Percentiles rank a stretch among this genome's conserved stretches.
phyloP scores from a whole-genome alignment of 2,329 filamentous ascomycete genomes.

The Didymella lethalis region DNA sequence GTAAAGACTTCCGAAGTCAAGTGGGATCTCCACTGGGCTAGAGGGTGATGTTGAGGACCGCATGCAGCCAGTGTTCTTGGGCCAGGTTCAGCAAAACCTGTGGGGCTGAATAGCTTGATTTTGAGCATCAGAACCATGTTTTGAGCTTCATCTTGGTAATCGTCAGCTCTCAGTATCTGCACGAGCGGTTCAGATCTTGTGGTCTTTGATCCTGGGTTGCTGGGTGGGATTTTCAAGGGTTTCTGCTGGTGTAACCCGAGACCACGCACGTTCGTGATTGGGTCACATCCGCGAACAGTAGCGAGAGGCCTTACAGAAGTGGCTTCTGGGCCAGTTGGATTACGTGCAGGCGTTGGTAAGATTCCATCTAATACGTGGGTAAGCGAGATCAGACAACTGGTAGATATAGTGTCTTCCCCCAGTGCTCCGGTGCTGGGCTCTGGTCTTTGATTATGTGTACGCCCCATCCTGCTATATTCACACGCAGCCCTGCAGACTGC shows the following conservation, averaged over 20 bases:
- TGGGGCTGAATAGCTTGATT: neutral
- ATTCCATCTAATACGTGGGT: conserved; percentile 15
- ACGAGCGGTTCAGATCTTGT: too few relatives aligned
- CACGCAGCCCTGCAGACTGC: neutral
- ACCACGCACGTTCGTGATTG: conserved; percentile 9
- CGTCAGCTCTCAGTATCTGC: neutral
- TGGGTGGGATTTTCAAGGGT: conserved; percentile 1
- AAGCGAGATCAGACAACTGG: conserved; percentile 17
- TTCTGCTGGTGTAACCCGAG: neutral
- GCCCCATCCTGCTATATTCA: neutral
- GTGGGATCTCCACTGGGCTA: neutral
- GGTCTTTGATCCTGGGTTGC: neutral
- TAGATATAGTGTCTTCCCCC: conserved; percentile 18
- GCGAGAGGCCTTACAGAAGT: conserved; percentile 4
- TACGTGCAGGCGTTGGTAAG: conserved; percentile 15
- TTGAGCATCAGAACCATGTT: neutral
- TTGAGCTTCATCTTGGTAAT: neutral
- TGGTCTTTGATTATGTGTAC: neutral
- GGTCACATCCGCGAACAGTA: conserved; percentile 4
- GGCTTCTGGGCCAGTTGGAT: conserved; percentile 12
- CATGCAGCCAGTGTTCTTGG: conserved; percentile 2
- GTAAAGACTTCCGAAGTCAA: neutral
- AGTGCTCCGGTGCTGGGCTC: neutral
- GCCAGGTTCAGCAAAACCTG: conserved; percentile 2
- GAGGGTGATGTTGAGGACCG: neutral